Evolutionary conservation across 2,329 filamentous ascomycete species (phyloP).

Genomic region (Exophiala dermatitidis): DNA sequence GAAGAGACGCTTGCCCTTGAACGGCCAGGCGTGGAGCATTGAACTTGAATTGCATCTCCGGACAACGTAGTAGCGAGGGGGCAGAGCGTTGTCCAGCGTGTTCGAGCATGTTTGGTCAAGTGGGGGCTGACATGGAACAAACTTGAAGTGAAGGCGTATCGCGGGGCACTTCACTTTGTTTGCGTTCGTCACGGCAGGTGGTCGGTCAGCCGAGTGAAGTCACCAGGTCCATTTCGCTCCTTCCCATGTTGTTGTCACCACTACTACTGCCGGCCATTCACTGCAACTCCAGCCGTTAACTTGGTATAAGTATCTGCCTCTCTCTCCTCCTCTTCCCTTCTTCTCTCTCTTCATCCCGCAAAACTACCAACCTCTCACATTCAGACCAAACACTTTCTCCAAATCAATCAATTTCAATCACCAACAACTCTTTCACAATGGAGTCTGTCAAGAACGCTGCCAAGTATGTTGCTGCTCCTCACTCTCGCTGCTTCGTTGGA

Average conservation of each 20-base stretch:
- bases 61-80: not conserved
- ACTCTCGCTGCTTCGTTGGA: not conserved
- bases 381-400: slow-evolving; percentile 5
- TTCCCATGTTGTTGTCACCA: not conserved
- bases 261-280: not conserved
- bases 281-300: not conserved
- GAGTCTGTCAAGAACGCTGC: slow-evolving; percentile 26
- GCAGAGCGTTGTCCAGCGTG: no score
- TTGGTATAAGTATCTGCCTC: slow-evolving; percentile 17
- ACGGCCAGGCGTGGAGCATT: not conserved
- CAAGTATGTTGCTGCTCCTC: slow-evolving; percentile 19
- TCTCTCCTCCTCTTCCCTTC: slow-evolving; percentile 1
- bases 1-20: not conserved
- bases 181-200: not conserved
- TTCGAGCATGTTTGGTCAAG: no score
- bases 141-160: not conserved
- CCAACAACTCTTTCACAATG: slow-evolving; percentile 20
- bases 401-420: slow-evolving; percentile 14
- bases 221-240: not conserved
- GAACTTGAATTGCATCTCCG: not conserved
- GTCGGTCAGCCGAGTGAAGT: not conserved
- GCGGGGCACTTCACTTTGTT: not conserved
- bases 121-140: not conserved
- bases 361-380: not conserved
- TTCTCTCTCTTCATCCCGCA: slow-evolving; percentile 8